Percentiles rank a stretch among this genome's conserved stretches.
Conservation (phyloP, 73 alveolate genomes). For the Tetrahymena elliotti region DNA sequence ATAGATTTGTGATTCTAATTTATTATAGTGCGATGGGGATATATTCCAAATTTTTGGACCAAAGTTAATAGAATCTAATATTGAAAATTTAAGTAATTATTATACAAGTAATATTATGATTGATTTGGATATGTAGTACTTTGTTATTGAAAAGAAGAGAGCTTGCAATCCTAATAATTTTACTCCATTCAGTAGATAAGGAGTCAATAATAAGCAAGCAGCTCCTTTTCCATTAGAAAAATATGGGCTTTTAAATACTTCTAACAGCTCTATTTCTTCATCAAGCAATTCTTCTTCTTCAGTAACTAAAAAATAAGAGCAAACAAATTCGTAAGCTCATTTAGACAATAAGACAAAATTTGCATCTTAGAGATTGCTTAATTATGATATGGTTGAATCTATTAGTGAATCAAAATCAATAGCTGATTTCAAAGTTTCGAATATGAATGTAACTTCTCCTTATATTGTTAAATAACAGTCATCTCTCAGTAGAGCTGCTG, state of each 20-base stretch:
- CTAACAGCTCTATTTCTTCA: background rate
- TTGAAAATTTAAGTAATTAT: background rate
- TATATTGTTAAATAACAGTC: background rate
- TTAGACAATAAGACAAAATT: background rate
- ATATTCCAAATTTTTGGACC: background rate
- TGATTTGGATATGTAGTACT: background rate
- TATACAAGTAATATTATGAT: background rate
- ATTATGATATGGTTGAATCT: background rate
- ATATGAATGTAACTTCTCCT: background rate
- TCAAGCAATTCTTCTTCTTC: background rate
- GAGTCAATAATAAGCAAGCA: background rate
- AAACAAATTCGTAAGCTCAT: background rate
- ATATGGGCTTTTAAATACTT: background rate
- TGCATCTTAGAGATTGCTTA: background rate
- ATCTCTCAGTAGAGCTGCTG: background rate
- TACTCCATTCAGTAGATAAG: background rate
- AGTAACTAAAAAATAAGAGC: background rate
- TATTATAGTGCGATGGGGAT: background rate
- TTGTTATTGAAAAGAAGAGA: background rate
- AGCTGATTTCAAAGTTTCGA: background rate
- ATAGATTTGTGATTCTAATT: background rate
- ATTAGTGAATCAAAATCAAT: background rate
- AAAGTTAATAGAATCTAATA: background rate
- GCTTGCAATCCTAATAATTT: background rate
- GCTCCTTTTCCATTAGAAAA: background rate